These are phyloP conservation scores for Aspergillus funiculosus DNA, from an alignment of 495 filamentous ascomycete genomes.

Conservation along the genomic window DNA sequence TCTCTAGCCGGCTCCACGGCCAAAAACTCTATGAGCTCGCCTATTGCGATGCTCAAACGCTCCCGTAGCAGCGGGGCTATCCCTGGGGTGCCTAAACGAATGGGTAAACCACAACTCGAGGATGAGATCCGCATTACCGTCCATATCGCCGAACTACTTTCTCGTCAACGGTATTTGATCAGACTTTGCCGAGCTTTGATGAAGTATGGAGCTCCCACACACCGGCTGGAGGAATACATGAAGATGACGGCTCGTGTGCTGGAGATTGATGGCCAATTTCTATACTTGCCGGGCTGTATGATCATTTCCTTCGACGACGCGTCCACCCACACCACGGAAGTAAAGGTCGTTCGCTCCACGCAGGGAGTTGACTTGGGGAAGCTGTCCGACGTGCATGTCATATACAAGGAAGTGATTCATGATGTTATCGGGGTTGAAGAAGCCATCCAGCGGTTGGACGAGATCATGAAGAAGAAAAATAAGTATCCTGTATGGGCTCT, in stretches of 20 bases:
- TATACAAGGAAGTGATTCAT: constrained; percentile 92
- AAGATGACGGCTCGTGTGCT: constrained; percentile 82
- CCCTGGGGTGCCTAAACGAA: constrained; percentile 38
- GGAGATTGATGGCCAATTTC: constrained; percentile 84
- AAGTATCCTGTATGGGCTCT: constrained; percentile 65
- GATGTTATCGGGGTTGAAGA: constrained; percentile 81
- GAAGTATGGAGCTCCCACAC: constrained; percentile 74
- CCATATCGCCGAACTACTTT: constrained; percentile 79
- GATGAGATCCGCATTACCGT: constrained; percentile 80
- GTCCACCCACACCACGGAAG: constrained; percentile 84
- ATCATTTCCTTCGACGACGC: constrained; percentile 91
- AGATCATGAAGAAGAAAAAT: constrained; percentile 54
- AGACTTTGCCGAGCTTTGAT: constrained; percentile 84
- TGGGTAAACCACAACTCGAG: constrained; percentile 41
- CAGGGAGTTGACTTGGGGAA: constrained; percentile 83
- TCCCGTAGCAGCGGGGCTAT: constrained; percentile 40
- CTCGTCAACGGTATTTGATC: constrained; percentile 76
- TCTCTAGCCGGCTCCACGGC: constrained; percentile 46
- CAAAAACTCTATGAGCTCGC: constrained; percentile 34
- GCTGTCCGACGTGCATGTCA: constrained; percentile 75
- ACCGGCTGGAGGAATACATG: constrained; percentile 81
- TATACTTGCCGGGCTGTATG: constrained; percentile 94
- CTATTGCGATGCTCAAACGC: constrained; percentile 40
- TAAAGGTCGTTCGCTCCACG: constrained; percentile 71
- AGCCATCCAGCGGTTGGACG: constrained; percentile 64